A percentile compares a stretch with the other conserved stretches of the same genome.
phyloP scores from a whole-genome alignment of 257 asterid species.

The Fraxinus anomala region DNA sequence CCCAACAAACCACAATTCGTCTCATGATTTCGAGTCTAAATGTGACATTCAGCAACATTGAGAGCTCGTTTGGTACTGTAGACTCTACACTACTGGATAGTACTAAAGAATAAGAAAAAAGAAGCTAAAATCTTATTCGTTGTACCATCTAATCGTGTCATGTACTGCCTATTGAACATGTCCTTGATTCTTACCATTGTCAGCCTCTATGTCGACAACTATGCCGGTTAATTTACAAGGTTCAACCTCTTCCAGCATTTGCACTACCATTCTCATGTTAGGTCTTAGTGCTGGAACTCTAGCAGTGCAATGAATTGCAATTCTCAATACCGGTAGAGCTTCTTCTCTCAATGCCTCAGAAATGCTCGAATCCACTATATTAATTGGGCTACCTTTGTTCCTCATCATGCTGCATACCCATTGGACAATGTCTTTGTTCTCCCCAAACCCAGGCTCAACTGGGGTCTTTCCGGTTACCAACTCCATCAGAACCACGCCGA shows the following conservation, averaged over 20 bases:
- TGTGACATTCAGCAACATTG: background rate
- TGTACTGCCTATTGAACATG: background rate
- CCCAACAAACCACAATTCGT: background rate
- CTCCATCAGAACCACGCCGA: constrained; percentile 49
- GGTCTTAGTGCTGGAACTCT: constrained; percentile 40
- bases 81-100: background rate
- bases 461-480: constrained; percentile 45
- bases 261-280: constrained; percentile 46
- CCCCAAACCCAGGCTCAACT: constrained; percentile 41
- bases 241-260: constrained; percentile 47
- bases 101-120: background rate
- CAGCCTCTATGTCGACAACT: constrained; percentile 17
- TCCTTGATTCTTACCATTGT: background rate
- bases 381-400: constrained; percentile 21
- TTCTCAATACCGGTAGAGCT: constrained; percentile 38
- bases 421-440: constrained; percentile 38
- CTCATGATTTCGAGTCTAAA: background rate
- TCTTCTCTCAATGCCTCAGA: constrained; percentile 34
- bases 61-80: background rate
- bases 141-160: background rate
- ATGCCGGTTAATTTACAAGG: constrained; percentile 34
- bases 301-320: constrained; percentile 47
- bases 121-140: background rate
- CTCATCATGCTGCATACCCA: constrained; percentile 42
- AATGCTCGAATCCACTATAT: constrained; percentile 38